Evolutionary conservation across 2,329 filamentous ascomycete genomes (phyloP), one percentile per base, ranked within the genome.

Genomic region (Hymenoscyphus linearis): DNA sequence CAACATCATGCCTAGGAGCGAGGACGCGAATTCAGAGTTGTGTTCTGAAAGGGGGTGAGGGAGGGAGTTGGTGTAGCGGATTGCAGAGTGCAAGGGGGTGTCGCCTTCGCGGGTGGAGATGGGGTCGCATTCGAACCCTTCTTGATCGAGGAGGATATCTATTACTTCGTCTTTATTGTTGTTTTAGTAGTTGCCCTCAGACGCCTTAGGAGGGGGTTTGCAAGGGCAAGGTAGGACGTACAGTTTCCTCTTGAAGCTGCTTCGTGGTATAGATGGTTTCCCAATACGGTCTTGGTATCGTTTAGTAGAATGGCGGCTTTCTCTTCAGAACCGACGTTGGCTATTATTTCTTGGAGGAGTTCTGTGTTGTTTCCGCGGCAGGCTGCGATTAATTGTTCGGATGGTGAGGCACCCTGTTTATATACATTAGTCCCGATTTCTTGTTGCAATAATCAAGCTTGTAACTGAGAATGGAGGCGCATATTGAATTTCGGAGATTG

Each of bases 331-430:
- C 77, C 74, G 65, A 74, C 74, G 16, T 87, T 85, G 62, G 78
- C 76, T 67, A 97, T 81, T 61, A 93, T 83, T 70, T 95, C 88
- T 69, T 84, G 78, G 60, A 98, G 85, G 63, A 98, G 85, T 59
- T 93, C 88, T 68, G 87, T 87, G 77, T 98, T 97, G 82, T 98
- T 93, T 72, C 92, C 85, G 64, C 93, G 91, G 78, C 90, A 96
- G 70, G 95, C 91, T 79, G 96, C 93, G 76, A 98, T 85, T 69
- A 98, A 84, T 71, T 90, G 84, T 79, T 98, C 93, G 75, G 87
- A 83, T 54, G 87, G 85, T 63, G 90, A 90, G 69, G 93, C 93
- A 74, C 93, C 95, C 89, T 96, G 70, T 62, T 14, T 35, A 14
- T 25, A 14, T 36, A 55, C 13, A 18, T 22, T 25, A 22, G 52